A percentile compares a stretch with the other conserved stretches of the same genome.
Conservation (phyloP, 2,329 filamentous ascomycete species). For the Aspergillus novoparasiticus region DNA sequence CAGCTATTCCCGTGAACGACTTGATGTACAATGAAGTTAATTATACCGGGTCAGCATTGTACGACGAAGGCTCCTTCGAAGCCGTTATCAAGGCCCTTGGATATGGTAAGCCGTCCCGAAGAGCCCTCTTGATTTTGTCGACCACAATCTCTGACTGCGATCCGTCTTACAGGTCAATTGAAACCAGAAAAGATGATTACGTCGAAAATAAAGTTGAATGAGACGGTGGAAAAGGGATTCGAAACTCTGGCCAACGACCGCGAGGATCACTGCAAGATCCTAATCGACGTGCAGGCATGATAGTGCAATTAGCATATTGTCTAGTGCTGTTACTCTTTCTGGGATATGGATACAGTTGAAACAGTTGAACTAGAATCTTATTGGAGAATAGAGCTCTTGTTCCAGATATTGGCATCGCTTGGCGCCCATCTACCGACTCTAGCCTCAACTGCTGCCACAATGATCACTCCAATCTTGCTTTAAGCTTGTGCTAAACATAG, state of each 20-base stretch:
- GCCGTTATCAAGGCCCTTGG: conserved; percentile 58
- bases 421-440: neutral
- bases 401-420: neutral
- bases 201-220: conserved; percentile 56
- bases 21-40: conserved; percentile 57
- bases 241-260: conserved; percentile 60
- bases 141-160: neutral
- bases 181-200: conserved; percentile 64
- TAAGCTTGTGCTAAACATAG: conserved; percentile 1
- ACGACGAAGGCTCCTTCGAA: conserved; percentile 57
- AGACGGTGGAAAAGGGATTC: conserved; percentile 61
- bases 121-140: neutral
- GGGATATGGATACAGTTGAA: neutral
- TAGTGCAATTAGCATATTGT: neutral
- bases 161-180: conserved; percentile 45
- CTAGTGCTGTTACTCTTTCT: neutral
- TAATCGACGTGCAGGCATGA: conserved; percentile 34
- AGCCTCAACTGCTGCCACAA: neutral
- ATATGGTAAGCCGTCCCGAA: conserved; percentile 15
- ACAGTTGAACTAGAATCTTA: neutral
- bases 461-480: neutral
- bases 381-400: neutral
- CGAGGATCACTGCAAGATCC: conserved; percentile 64
- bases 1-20: conserved; percentile 57
- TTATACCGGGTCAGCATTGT: conserved; percentile 53